Percentiles rank a stretch among this genome's conserved stretches.
Conservation (phyloP, 2,329 filamentous ascomycete genomes). For the Sarocladiaceae sp. region DNA sequence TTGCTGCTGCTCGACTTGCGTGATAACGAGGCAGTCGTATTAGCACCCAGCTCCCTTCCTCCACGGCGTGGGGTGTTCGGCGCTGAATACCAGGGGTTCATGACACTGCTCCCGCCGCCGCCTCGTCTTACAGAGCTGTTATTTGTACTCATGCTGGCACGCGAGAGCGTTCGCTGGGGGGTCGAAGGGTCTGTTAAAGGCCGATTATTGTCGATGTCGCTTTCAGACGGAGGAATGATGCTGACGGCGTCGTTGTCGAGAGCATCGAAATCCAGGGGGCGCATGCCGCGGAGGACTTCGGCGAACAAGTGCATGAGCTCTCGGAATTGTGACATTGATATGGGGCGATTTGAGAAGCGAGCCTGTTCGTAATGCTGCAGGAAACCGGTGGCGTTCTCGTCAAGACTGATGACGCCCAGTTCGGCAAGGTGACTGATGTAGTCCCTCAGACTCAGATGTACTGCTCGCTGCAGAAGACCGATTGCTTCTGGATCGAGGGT, state of each 20-base stretch:
- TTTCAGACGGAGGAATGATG: constrained; percentile 20
- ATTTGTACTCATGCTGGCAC: constrained; percentile 24
- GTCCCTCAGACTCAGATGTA: constrained; percentile 67
- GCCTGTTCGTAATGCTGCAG: constrained; percentile 74
- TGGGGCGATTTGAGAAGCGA: constrained; percentile 66
- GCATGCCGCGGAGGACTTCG: constrained; percentile 71
- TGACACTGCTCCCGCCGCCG: no score
- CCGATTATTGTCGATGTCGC: constrained; percentile 40
- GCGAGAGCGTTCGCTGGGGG: constrained; percentile 22
- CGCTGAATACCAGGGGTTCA: constrained; percentile 40
- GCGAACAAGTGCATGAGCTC: constrained; percentile 80
- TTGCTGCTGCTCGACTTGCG: constrained; percentile 29
- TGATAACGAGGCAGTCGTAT: constrained; percentile 26
- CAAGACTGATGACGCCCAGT: constrained; percentile 51
- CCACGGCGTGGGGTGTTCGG: constrained; percentile 43
- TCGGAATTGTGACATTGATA: constrained; percentile 67
- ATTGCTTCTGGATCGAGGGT: constrained; percentile 62
- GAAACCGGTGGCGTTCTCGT: constrained; percentile 52
- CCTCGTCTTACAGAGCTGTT: constrained; percentile 33
- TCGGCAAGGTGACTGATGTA: constrained; percentile 68
- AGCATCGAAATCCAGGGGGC: constrained; percentile 48
- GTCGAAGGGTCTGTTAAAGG: constrained; percentile 37
- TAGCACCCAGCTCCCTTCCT: constrained; percentile 18
- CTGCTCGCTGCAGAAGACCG: constrained; percentile 62
- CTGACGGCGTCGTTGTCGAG: constrained; percentile 31